Evolutionary conservation across 2,329 filamentous ascomycete genomes (phyloP), one percentile per base, ranked within the genome.

Genomic region (Tolypocladium cylindrosporum): DNA sequence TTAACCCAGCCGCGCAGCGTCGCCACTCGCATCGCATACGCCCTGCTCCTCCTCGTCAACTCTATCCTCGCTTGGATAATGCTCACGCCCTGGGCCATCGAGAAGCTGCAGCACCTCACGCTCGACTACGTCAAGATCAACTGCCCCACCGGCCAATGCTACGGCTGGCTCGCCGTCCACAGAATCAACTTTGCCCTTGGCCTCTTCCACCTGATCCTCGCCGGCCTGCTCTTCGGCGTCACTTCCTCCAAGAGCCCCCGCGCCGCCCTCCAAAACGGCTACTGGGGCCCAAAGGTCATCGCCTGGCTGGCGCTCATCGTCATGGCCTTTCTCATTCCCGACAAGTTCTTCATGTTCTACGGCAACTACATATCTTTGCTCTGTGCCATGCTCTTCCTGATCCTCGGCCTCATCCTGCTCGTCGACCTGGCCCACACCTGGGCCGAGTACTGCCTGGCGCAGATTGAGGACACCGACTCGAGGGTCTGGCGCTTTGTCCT

Each of bases 61-160:
- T 97, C 93, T 59, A 96, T 97, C 63, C 73, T 97, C 55, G 93
- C 94, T 41, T 99, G 94, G 94, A 90, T 99, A 66, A 96, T 97
- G 91, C 91, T 99, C 76, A 99, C 94, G 27, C 90, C 91, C 56
- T 99, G 94, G 94, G 94, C 94, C 40, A 90, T 99, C 70, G 90
- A 96, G 68, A 97, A 97, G 72, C 81, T 99, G 7, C 87, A 97
- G 74, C 85, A 95, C 63, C 79, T 97, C 57, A 94, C 91, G 14
- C 82, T 99, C 63, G 91, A 97, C 75, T 97, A 97, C 70, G 92
- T 99, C 77, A 91, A 91, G 68, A 96, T 99, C 69, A 88, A 88
- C 68, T 99, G 94, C 71, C 87, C 90, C 36, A 92, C 89, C 55
- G 90, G 93, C 65, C 83, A 93, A 69, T 99, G 94, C 72, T 89